Percentiles rank a stretch among this genome's conserved stretches.
These are phyloP conservation scores for Pontederia paniculata DNA, from an alignment of 176 grass and related monocot species.

Conservation along the genomic window DNA sequence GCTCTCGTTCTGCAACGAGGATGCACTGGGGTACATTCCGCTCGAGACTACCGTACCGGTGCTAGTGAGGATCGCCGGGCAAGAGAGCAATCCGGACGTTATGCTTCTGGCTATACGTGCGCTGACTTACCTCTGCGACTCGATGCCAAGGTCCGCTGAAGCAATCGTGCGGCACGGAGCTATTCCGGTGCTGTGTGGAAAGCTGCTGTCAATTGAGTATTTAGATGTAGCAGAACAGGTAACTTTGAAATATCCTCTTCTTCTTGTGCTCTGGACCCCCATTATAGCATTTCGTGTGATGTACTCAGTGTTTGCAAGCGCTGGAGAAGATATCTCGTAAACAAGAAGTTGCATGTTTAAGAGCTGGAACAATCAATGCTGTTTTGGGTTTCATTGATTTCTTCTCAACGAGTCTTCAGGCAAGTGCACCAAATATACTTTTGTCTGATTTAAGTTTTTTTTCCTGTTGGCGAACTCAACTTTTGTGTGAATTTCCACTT, in stretches of 20 bases:
- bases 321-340: slow-evolving; percentile 84
- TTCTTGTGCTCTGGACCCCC: not conserved
- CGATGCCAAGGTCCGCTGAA: slow-evolving; percentile 69
- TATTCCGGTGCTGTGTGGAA: slow-evolving; percentile 62
- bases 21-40: slow-evolving; percentile 41
- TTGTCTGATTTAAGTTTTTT: not conserved
- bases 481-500: not conserved
- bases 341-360: slow-evolving; percentile 59
- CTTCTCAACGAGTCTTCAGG: slow-evolving; percentile 77
- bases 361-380: slow-evolving; percentile 59
- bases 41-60: slow-evolving; percentile 41
- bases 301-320: slow-evolving; percentile 66
- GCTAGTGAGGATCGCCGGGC: slow-evolving; percentile 45
- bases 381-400: slow-evolving; percentile 69
- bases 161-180: slow-evolving; percentile 60
- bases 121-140: slow-evolving; percentile 84
- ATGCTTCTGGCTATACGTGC: slow-evolving; percentile 74
- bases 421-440: slow-evolving; percentile 2
- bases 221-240: slow-evolving; percentile 95
- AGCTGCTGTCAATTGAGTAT: slow-evolving; percentile 64
- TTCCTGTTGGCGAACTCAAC: not conserved
- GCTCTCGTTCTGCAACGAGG: slow-evolving; percentile 83
- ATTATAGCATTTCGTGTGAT: not conserved
- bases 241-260: not conserved
- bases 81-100: slow-evolving; percentile 37